These are phyloP conservation scores for Prototheca wickerhamii DNA, from an alignment of 163 green algal genomes.

Conservation along the genomic window DNA sequence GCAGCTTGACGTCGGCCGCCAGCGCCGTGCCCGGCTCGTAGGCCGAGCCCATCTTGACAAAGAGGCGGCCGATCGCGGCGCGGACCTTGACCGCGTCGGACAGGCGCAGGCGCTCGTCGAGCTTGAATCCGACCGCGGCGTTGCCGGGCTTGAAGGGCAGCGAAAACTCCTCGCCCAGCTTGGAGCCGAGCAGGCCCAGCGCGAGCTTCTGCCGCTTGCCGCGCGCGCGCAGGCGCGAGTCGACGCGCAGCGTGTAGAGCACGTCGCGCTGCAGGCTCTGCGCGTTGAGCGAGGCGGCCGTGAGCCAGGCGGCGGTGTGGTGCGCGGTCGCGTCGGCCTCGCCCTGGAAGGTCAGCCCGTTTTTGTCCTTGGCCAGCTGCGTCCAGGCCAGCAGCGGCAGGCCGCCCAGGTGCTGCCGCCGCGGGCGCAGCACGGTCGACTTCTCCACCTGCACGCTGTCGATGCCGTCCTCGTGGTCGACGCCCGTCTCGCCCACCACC, in stretches of 20 bases:
- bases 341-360: slow-evolving; percentile 38
- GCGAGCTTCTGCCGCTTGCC: slow-evolving; percentile 42
- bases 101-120: slow-evolving; percentile 29
- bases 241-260: slow-evolving; percentile 51
- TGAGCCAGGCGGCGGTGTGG: slow-evolving; percentile 35
- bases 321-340: slow-evolving; percentile 45
- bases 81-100: slow-evolving; percentile 24
- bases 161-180: slow-evolving; percentile 35
- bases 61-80: slow-evolving; percentile 23
- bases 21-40: slow-evolving; percentile 24
- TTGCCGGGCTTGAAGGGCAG: slow-evolving; percentile 29
- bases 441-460: slow-evolving; percentile 61
- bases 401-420: slow-evolving; percentile 29
- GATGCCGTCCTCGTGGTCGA: slow-evolving; percentile 67
- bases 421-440: slow-evolving; percentile 30
- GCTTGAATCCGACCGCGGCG: slow-evolving; percentile 24
- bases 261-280: slow-evolving; percentile 58
- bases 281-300: slow-evolving; percentile 43
- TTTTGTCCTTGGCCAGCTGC: slow-evolving; percentile 73
- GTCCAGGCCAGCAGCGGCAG: slow-evolving; percentile 24
- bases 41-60: slow-evolving; percentile 18
- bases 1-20: slow-evolving; percentile 24
- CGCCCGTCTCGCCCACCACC: slow-evolving; percentile 41
- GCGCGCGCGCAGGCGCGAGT: slow-evolving; percentile 44
- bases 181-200: slow-evolving; percentile 29